Conservation (phyloP, 345 rosid species). For the Fremontodendron californicum region DNA sequence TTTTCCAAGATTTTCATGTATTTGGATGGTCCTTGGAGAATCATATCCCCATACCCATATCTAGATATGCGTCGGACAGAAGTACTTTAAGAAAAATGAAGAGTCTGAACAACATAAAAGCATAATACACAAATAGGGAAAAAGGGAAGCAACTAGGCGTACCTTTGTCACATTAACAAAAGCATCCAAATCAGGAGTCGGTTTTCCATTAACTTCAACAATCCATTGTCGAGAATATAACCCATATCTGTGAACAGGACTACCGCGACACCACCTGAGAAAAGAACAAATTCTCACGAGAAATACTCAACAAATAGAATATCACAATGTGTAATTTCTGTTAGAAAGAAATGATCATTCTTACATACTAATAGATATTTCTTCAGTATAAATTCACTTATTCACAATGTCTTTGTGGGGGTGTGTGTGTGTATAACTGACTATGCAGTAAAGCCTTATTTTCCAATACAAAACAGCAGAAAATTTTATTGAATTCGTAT, state of each 20-base stretch:
- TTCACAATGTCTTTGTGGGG: neutral
- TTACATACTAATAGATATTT: neutral
- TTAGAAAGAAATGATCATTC: neutral
- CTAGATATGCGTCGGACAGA: no score
- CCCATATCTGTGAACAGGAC: conserved; percentile 88
- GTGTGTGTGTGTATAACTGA: neutral
- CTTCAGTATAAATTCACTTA: neutral
- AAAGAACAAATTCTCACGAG: neutral
- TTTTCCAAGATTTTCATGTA: no score
- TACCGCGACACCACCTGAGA: conserved; percentile 86
- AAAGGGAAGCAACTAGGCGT: conserved; percentile 6
- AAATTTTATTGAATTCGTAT: neutral
- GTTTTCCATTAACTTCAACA: conserved; percentile 86
- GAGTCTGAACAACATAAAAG: no score
- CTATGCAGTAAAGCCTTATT: neutral
- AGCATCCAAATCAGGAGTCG: conserved; percentile 75
- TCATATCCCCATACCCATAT: no score
- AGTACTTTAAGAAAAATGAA: no score
- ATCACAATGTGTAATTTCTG: neutral
- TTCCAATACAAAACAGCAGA: neutral
- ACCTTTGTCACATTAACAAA: conserved; percentile 75
- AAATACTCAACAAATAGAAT: neutral
- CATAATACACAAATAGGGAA: neutral
- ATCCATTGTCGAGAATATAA: conserved; percentile 90
- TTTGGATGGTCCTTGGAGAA: no score